These are phyloP conservation scores for Pythium pyrilobum DNA, from an alignment of 352 stramenopile species.

Conservation along the genomic window DNA sequence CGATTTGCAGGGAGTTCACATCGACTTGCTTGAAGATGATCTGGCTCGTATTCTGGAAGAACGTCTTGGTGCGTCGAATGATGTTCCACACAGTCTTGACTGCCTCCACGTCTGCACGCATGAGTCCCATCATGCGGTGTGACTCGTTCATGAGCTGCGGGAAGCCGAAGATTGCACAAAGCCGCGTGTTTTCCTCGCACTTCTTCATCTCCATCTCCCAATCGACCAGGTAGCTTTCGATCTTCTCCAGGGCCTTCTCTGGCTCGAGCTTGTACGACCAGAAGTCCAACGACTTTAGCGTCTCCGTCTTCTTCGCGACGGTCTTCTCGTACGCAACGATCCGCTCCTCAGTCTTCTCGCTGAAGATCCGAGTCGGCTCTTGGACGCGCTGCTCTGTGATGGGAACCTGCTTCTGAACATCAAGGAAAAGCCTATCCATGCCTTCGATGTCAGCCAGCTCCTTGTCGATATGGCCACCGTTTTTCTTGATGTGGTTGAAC, in stretches of 20 bases:
- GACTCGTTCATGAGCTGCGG: constrained; percentile 91
- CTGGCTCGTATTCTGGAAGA: constrained; percentile 59
- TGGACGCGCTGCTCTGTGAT: constrained; percentile 68
- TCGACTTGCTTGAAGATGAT: constrained; percentile 92
- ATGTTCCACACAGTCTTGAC: constrained; percentile 77
- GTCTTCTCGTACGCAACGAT: constrained; percentile 91
- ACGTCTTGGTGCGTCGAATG: constrained; percentile 70
- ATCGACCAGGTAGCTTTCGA: constrained; percentile 73
- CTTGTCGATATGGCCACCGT: constrained; percentile 76
- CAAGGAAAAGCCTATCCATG: constrained; percentile 77
- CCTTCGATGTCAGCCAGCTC: constrained; percentile 76
- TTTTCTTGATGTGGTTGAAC: constrained; percentile 79
- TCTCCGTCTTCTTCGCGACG: constrained; percentile 79
- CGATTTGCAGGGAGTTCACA: constrained; percentile 92
- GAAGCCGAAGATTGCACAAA: constrained; percentile 94
- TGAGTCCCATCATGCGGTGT: constrained; percentile 81
- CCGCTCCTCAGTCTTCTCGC: constrained; percentile 91
- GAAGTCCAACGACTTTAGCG: constrained; percentile 78
- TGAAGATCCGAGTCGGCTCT: constrained; percentile 80
- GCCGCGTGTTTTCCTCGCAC: constrained; percentile 87
- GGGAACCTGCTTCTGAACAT: constrained; percentile 78
- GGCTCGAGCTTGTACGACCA: constrained; percentile 78
- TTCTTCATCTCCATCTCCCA: constrained; percentile 89
- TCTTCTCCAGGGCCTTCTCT: constrained; percentile 79
- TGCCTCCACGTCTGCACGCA: constrained; percentile 76